Evolutionary conservation across 257 asterid species (phyloP).

Genomic region (Echium plantagineum): DNA sequence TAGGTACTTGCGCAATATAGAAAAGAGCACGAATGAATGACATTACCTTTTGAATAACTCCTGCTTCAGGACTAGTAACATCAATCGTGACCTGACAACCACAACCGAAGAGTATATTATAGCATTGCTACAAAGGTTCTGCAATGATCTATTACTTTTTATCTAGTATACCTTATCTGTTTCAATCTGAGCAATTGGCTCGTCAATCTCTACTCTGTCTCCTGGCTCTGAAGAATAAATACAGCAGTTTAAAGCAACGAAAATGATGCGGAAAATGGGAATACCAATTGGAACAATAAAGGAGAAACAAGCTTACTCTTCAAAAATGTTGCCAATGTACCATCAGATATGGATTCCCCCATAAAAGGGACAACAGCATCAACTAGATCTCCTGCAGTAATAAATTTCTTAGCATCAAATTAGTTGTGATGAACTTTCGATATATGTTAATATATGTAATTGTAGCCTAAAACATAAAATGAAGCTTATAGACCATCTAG

Average conservation of each 20-base stretch:
- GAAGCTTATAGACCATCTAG: not conserved
- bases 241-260: not conserved
- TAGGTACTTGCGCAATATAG: not conserved
- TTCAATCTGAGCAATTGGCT: conserved; percentile 96
- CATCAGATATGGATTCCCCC: conserved; percentile 96
- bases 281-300: not conserved
- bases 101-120: conserved; percentile 8
- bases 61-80: conserved; percentile 97
- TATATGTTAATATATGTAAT: not conserved
- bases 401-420: conserved; percentile 4
- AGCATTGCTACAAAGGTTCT: conserved; percentile 2
- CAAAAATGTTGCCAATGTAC: conserved; percentile 74
- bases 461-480: not conserved
- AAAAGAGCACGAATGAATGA: not conserved
- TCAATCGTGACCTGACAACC: conserved; percentile 81
- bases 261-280: not conserved
- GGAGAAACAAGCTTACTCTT: conserved; percentile 43
- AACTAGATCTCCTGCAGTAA: conserved; percentile 47
- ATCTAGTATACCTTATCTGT: conserved; percentile 71
- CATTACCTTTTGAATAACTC: conserved; percentile 79
- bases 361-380: conserved; percentile 92
- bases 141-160: not conserved
- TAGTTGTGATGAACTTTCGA: no score
- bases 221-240: conserved; percentile 55
- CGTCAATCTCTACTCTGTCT: conserved; percentile 79